These are phyloP conservation scores for Cutaneotrichosporon cavernicola DNA, from an alignment of 1,284 basidiomycete species.

Conservation along the genomic window DNA sequence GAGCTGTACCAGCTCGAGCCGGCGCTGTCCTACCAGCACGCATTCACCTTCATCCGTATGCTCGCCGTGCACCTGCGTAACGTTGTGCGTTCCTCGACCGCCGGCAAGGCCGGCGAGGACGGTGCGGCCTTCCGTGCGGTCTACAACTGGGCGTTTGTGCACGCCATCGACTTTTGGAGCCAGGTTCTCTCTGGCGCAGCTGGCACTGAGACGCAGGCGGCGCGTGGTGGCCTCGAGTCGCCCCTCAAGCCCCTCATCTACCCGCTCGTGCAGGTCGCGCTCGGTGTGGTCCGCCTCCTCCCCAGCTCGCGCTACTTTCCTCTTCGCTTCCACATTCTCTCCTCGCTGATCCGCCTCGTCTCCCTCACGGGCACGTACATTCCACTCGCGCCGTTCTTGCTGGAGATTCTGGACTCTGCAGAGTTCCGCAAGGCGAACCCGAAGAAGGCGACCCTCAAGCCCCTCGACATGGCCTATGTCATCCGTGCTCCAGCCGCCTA, in stretches of 20 bases:
- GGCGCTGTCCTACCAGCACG: conserved; percentile 73
- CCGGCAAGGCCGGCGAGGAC: conserved; percentile 38
- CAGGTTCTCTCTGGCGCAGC: conserved; percentile 81
- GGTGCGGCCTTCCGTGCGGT: conserved; percentile 87
- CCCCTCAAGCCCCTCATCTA: conserved; percentile 86
- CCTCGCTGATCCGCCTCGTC: conserved; percentile 69
- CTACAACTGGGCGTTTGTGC: conserved; percentile 98
- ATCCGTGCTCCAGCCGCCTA: conserved; percentile 88
- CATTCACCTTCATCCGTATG: conserved; percentile 94
- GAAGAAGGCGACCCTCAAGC: conserved; percentile 83
- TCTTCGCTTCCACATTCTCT: conserved; percentile 71
- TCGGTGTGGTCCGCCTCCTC: conserved; percentile 88
- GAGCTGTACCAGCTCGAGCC: conserved; percentile 80
- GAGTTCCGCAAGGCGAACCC: conserved; percentile 69
- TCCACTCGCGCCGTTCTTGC: conserved; percentile 78
- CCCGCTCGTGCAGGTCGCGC: conserved; percentile 88
- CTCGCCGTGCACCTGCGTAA: conserved; percentile 90
- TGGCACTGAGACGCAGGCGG: conserved; percentile 60
- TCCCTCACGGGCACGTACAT: conserved; percentile 82
- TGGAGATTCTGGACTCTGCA: conserved; percentile 79
- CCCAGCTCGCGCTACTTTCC: conserved; percentile 77
- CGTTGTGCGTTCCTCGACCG: conserved; percentile 39
- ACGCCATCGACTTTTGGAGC: conserved; percentile 95
- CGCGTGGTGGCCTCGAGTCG: conserved; percentile 63
- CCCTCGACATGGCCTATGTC: conserved; percentile 82